Base-by-base conservation (phyloP, 2,329 filamentous ascomycete genomes). In the Aureobasidium uvarum region DNA sequence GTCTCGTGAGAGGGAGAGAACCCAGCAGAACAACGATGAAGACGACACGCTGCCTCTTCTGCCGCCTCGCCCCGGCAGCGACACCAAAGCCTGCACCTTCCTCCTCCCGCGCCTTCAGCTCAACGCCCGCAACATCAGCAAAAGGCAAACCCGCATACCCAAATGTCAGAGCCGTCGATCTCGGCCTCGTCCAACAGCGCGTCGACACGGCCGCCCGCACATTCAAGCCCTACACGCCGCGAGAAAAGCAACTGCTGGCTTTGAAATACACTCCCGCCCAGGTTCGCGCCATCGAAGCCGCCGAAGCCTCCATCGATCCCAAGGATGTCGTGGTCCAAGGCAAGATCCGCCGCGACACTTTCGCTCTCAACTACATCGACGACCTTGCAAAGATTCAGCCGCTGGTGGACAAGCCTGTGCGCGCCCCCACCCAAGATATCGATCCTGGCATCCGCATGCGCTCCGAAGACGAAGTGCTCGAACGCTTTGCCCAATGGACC, bases 311-410 rank as follows among this genome's bases (percentile, higher is more conserved):
- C 70, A 87, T 97, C 75, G 84, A 89, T 73, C 80, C 88, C 11
- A 81, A 86, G 69, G 91, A 98, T 77, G 75, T 97, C 74, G 82
- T 88, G 48, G 81, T 86, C 39, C 89, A 95, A 78, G 90, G 88
- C 69, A 83, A 86, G 50, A 77, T 90, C 71, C 87, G 92, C 67
- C 83, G 81, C 64, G 92, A 96, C 74, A 84, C 87, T 10, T 90
- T 91, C 81, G 81, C 82, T 62, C 80, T 93, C 58, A 81, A 85
- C 67, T 95, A 96, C 76, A 79, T 94, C 64, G 92, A 97, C 75
- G 91, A 96, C 76, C 89, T 96, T 73, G 86, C 89, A 67, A 84
- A 84, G 66, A 84, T 94, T 68, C 86, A 91, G 73, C 91, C 92
- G 62, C 82, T 91, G 58, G 84, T 95, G 67, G 94, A 98, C 79